Base-by-base conservation (phyloP, 345 rosid genomes). In the Adansonia digitata region DNA sequence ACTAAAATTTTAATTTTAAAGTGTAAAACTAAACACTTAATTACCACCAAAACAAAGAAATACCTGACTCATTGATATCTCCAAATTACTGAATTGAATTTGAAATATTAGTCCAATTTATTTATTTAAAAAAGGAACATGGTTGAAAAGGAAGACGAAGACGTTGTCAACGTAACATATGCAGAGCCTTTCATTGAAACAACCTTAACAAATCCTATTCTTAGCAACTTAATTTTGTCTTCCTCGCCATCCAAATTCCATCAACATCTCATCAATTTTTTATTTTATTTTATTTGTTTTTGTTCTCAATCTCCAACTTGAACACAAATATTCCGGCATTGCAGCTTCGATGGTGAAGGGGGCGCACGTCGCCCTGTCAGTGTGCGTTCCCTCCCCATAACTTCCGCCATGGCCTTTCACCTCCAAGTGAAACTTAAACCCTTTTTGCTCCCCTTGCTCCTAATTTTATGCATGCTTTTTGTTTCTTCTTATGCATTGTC, bases 341-440 rank as follows among this genome's bases (percentile, higher is more conserved):
- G 87, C 52, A 24, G 79, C 78, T 71, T 84, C 61, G 75, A 72
- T 69, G 75, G 62, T 14, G 74, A 22, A 84, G 92, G 94, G 96
- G 89, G 87, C 82, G 87, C 91, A 82, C 79, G 84, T 80, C 82
- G 87, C 88, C 88, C 31, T 56, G 31, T 74, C 39, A 37, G 82
- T 82, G 93, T 84, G 87, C 84, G 84, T 82, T 72, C 86, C 59
- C 61, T 37, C 81, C 39, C 64, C 20, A 59, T 9, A 0, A 15
- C 42, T 10, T 2, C 5, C 7, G 62, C 70, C 71, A 78, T 81
- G 78, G 75, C 75, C n/a, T 67, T n/a, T 53, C 56, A 2, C 48
- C 53, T 77, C 57, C 10, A 31, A 7, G 3, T 20, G 13, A 68
- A 24, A 24, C 15, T 18, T 9, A 18, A 45, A 1, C 35, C 69